These are phyloP conservation scores for Pelargonium cotyledonis DNA, from an alignment of 441 rosid species.

Conservation along the genomic window DNA sequence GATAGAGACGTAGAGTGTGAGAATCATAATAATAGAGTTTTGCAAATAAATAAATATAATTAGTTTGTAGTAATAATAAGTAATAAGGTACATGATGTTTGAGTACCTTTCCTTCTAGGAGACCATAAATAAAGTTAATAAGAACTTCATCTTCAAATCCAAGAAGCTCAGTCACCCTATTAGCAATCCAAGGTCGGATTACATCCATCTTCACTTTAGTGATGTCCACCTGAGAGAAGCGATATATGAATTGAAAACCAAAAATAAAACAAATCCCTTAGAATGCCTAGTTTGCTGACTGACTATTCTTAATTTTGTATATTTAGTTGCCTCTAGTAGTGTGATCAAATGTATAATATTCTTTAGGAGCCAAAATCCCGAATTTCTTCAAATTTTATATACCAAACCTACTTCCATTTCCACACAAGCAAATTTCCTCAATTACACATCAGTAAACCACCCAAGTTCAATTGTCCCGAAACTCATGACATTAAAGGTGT, in stretches of 20 bases:
- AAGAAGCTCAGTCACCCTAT: conserved; percentile 83
- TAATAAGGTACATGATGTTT: not conserved
- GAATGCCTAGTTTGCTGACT: not conserved
- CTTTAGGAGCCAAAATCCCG: not conserved
- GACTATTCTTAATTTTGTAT: not conserved
- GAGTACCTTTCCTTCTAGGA: conserved; percentile 82
- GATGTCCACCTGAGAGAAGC: conserved; percentile 57
- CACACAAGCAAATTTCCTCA: not conserved
- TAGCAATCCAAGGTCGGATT: conserved; percentile 92
- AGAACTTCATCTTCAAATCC: conserved; percentile 98
- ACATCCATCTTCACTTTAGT: conserved; percentile 93
- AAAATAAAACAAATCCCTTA: not conserved
- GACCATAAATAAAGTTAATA: conserved; percentile 88
- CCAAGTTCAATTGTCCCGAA: not conserved
- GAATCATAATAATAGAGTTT: not conserved
- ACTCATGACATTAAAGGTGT: not conserved
- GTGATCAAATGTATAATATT: not conserved
- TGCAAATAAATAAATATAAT: not conserved
- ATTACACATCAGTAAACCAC: not conserved
- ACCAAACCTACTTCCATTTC: not conserved
- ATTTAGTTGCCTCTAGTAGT: not conserved
- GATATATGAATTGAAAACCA: not conserved
- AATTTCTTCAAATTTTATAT: not conserved
- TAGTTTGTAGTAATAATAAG: not conserved
- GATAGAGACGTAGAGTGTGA: not conserved